Base-by-base conservation (phyloP, 495 filamentous ascomycete genomes). In the Lepraria neglecta region DNA sequence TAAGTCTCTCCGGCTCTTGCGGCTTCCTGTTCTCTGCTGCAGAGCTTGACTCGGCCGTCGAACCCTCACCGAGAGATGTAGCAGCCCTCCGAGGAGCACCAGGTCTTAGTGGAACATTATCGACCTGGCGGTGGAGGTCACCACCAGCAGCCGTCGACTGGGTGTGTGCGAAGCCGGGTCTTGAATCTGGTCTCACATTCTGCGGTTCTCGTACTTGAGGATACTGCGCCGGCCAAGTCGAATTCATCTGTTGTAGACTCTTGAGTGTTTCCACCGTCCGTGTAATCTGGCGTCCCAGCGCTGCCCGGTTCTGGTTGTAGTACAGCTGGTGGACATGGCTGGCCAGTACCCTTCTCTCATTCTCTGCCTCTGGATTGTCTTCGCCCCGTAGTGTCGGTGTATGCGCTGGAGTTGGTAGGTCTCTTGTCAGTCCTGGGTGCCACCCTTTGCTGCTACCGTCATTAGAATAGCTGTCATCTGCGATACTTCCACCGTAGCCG, bases 181-280 rank as follows among this genome's bases (percentile, higher is more conserved):
- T 60, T 27, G 64, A 43, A 15, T 72, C 63, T 9, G 77, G 76
- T 59, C 74, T 74, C 12, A 77, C 69, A 12, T 74, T 61, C 12
- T 73, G 68, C 27, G 79, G 73, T 55, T 73, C 68, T 35, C 79
- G 81, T 15, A 95, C 86, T 17, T 92, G 89, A 54, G 94, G 95
- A 69, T 98, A 98, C 67, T 92, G 88, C 42, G 91, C 91, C 6
- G 94, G 95, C 94, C 95, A 97, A 72, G 82, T 80, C 33, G 85
- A 74, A 65, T 98, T 98, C 80, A 87, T 92, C 66, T 89, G 84
- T 73, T 95, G 91, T 56, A 98, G 81, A 57, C 82, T 81, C 74
- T 86, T 84, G 63, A 90, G 69, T 0, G 88, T 86, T 46, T 97
- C 92, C 56, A 96, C 83, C 4, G 89, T 90, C 31, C 82, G 80